Evolutionary conservation across 2,329 filamentous ascomycete species (phyloP), one percentile per base, ranked within the genome.

Genomic region (Zymoseptoria passerinii): DNA sequence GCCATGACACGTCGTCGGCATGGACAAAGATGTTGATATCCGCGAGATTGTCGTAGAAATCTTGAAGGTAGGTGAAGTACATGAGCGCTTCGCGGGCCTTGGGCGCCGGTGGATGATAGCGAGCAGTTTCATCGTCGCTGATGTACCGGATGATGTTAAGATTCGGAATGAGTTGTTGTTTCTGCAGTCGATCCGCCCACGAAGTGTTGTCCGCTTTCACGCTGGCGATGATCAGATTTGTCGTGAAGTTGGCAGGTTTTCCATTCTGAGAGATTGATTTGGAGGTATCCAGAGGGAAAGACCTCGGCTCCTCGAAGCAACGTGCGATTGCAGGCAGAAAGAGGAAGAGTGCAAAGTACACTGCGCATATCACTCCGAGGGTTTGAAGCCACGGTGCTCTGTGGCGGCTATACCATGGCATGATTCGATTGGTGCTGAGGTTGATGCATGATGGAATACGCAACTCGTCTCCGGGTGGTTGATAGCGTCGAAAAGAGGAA

Each of bases 71-170:
- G 4, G 64, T 65, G n/a, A 65, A 56, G 28, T 65, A 65, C 56
- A 66, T 66, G 9, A 66, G 35, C 2, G 64, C 63, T 55, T 66
- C 64, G 10, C 61, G 56, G 10, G 61, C 64, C 55, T 65, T 65
- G 53, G 59, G 48, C 6, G 56, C 20, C 1, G 56, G 51, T 2
- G 64, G 64, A 19, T 56, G 62, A 53, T 60, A 65, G 28, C 57
- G 4, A 2, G 62, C 63, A 4, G 49, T 56, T 7, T 50, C 23
- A 50, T 63, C 61, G 52, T 66, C 63, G 61, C 59, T 62, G 44
- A 63, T 51, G 54, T 66, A 66, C 13, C 63, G 61, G 9, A 63
- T 51, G 13, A 66, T 52, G 18, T 57, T 55, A 18, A 65, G 58
- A 28, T 64, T 57, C 4, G 64, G 61, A 18, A 63, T 58, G 10